Evolutionary conservation across 768 basidiomycete species (phyloP).

Genomic region (Strobilomyces confusus): DNA sequence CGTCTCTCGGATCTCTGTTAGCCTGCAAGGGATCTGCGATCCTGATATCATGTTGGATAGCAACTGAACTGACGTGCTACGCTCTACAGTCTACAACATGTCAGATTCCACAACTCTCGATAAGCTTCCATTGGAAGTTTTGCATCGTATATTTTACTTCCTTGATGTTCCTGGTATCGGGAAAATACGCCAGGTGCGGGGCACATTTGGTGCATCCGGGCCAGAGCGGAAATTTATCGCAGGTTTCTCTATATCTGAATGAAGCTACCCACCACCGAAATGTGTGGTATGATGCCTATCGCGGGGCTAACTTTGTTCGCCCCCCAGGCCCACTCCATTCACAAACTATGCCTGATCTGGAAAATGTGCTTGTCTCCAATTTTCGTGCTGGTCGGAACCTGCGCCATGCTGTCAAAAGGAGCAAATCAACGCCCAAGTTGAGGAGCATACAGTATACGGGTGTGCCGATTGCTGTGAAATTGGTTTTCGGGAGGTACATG

Average conservation of each 20-base stretch:
- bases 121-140: constrained; percentile 10
- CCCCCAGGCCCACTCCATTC: constrained; percentile 17
- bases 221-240: background rate
- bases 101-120: constrained; percentile 1
- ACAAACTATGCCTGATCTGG: constrained; percentile 13
- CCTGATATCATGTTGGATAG: background rate
- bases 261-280: constrained; percentile 2
- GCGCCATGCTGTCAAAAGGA: background rate
- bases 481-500: constrained; percentile 16
- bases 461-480: background rate
- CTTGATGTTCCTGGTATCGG: constrained; percentile 16
- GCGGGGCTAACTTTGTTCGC: constrained; percentile 8
- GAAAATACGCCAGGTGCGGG: constrained; percentile 15
- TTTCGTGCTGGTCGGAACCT: constrained; percentile 8
- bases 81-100: background rate
- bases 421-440: background rate
- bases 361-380: constrained; percentile 9
- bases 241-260: constrained; percentile 14
- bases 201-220: background rate
- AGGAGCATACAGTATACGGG: constrained; percentile 10
- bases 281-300: constrained; percentile 18
- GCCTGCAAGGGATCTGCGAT: background rate
- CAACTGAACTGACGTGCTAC: background rate
- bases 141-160: constrained; percentile 7
- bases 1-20: background rate